These are phyloP conservation scores for Kwoniella shivajii DNA, from an alignment of 1,284 basidiomycete species.

Conservation along the genomic window DNA sequence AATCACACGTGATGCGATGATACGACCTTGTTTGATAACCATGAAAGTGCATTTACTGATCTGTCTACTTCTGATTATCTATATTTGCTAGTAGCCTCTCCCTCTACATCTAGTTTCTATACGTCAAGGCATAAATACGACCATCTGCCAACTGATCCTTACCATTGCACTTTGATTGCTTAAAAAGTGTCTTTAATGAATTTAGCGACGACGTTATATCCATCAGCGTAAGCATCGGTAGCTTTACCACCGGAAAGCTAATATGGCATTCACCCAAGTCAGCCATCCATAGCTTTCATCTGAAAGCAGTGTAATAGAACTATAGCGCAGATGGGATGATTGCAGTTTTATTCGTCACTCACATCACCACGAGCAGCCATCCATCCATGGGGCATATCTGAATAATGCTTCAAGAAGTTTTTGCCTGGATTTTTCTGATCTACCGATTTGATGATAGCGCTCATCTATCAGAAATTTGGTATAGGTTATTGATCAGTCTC, in stretches of 20 bases:
- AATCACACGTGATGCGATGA: too few relatives aligned
- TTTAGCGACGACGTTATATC: constrained; percentile 27
- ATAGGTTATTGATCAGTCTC: neutral
- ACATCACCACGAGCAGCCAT: constrained; percentile 54
- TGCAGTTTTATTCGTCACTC: too few relatives aligned
- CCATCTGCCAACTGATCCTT: neutral
- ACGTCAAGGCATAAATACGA: too few relatives aligned
- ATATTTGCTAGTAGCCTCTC: too few relatives aligned
- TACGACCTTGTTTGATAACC: too few relatives aligned
- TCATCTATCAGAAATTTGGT: constrained; percentile 31
- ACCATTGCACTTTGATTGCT: neutral
- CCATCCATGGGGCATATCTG: constrained; percentile 53
- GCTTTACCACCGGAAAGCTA: constrained; percentile 30
- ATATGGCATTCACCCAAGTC: neutral
- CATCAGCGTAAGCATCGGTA: constrained; percentile 31
- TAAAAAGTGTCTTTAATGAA: constrained; percentile 33
- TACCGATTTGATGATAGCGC: constrained; percentile 42
- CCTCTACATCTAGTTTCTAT: too few relatives aligned
- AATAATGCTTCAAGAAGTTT: constrained; percentile 51
- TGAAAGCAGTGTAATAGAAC: too few relatives aligned
- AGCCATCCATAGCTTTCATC: too few relatives aligned
- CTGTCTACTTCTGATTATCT: too few relatives aligned
- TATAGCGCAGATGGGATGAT: neutral
- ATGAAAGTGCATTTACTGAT: too few relatives aligned
- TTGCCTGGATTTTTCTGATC: constrained; percentile 50